phyloP scores from a whole-genome alignment of 1,284 basidiomycete species.

The Agaricales sp. region DNA sequence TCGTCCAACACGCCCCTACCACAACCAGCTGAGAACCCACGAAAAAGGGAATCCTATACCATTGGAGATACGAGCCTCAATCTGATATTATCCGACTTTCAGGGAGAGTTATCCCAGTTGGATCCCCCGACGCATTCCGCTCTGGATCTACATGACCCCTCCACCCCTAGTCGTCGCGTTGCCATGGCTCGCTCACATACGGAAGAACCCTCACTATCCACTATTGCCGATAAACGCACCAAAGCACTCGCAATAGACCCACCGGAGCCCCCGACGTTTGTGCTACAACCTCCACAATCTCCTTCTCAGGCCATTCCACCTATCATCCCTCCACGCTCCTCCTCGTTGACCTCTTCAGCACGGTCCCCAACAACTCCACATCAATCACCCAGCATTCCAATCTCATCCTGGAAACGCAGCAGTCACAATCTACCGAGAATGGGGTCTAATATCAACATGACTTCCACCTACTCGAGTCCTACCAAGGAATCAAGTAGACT shows the following conservation, averaged over 20 bases:
- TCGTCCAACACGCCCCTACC: constrained; percentile 26
- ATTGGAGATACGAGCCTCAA: constrained; percentile 39
- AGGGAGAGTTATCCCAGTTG: constrained; percentile 55
- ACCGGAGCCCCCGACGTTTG: constrained; percentile 21
- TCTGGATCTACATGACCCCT: constrained; percentile 55
- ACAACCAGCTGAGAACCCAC: constrained; percentile 18
- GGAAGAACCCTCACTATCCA: neutral
- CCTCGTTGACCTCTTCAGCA: constrained; percentile 40
- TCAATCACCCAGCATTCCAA: constrained; percentile 15
- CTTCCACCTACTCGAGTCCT: constrained; percentile 13
- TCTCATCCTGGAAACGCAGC: constrained; percentile 17
- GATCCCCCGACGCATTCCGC: constrained; percentile 40
- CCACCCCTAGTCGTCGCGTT: constrained; percentile 37
- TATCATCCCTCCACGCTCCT: constrained; percentile 44
- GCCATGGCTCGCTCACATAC: constrained; percentile 8
- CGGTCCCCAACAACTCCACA: constrained; percentile 28
- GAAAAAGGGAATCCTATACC: constrained; percentile 19
- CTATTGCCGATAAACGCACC: neutral
- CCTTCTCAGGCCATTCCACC: constrained; percentile 21
- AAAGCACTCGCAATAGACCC: constrained; percentile 10
- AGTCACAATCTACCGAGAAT: constrained; percentile 29
- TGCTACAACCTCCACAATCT: constrained; percentile 22
- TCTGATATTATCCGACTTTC: constrained; percentile 59
- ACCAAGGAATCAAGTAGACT: constrained; percentile 40
- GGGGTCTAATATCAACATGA: constrained; percentile 27